Percentiles rank a stretch among this genome's conserved stretches.
Conservation (phyloP, 331 rosid species). For the Stylosanthes scabra region DNA sequence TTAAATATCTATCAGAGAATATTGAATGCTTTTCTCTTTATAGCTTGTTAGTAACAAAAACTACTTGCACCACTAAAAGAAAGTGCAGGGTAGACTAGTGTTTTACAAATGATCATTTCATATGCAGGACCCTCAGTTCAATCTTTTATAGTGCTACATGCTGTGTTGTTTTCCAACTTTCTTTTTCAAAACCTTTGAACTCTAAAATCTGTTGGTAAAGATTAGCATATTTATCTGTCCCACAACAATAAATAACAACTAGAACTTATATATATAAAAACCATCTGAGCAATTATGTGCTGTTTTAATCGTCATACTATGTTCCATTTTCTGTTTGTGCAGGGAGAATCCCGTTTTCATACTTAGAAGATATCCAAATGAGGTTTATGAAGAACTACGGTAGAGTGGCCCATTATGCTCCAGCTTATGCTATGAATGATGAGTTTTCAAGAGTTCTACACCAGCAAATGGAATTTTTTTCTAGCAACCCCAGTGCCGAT, state of each 20-base stretch:
- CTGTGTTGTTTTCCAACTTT: not conserved
- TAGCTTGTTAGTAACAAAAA: not conserved
- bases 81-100: not conserved
- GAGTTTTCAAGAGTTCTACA: conserved; percentile 98
- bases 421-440: conserved; percentile 99
- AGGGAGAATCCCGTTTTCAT: conserved; percentile 97
- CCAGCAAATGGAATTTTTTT: conserved; percentile 98
- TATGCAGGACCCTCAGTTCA: conserved; percentile 12
- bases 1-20: conserved; percentile 11
- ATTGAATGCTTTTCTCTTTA: not conserved
- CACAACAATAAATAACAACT: conserved; percentile 22
- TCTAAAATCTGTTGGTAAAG: conserved; percentile 13
- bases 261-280: not conserved
- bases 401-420: conserved; percentile 82
- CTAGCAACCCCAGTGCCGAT: conserved; percentile 83
- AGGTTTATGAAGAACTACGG: conserved; percentile 98
- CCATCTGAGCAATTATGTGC: conserved; percentile 10
- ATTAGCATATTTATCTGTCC: conserved; percentile 29
- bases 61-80: not conserved
- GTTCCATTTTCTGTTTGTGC: conserved; percentile 40
- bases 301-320: conserved; percentile 20
- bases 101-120: conserved; percentile 8
- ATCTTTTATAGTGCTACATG: conserved; percentile 15
- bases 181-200: not conserved
- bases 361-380: conserved; percentile 97